Conservation (phyloP, 2,329 filamentous ascomycete genomes). For the Shiraia bambusicola region DNA sequence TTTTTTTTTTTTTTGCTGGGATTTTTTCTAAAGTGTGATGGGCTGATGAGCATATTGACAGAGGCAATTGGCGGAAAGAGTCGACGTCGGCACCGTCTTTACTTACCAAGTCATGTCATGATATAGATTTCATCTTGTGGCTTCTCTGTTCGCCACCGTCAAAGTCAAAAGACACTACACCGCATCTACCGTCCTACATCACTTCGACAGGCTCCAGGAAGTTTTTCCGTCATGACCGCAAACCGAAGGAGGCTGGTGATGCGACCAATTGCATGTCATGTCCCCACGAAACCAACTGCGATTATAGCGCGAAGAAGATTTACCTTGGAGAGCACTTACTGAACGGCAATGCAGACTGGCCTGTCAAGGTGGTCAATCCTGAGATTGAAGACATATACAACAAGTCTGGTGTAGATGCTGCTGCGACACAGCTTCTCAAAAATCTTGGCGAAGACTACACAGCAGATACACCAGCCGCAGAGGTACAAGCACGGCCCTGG, state of each 20-base stretch:
- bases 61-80: slow-evolving; percentile 90
- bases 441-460: slow-evolving; percentile 58
- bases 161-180: slow-evolving; percentile 43
- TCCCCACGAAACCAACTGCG: slow-evolving; percentile 70
- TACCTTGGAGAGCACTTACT: slow-evolving; percentile 72
- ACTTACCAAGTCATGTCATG: slow-evolving; percentile 93
- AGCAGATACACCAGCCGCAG: slow-evolving; percentile 53
- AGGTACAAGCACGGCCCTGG: slow-evolving; percentile 61
- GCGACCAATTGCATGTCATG: slow-evolving; percentile 90
- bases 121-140: slow-evolving; percentile 93
- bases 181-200: slow-evolving; percentile 76
- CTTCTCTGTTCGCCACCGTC: slow-evolving; percentile 72
- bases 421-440: slow-evolving; percentile 53
- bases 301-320: slow-evolving; percentile 81
- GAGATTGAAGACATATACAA: slow-evolving; percentile 79
- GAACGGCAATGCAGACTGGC: slow-evolving; percentile 73
- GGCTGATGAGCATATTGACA: slow-evolving; percentile 24
- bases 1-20: too few species aligned
- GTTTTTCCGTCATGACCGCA: slow-evolving; percentile 73
- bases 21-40: too few species aligned
- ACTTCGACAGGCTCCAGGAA: slow-evolving; percentile 74
- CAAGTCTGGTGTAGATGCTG: slow-evolving; percentile 50
- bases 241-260: slow-evolving; percentile 70
- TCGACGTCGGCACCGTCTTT: slow-evolving; percentile 76
- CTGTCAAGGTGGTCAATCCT: slow-evolving; percentile 82